Conservation (phyloP, 805 yeast genomes). For the Ogataea pini region DNA sequence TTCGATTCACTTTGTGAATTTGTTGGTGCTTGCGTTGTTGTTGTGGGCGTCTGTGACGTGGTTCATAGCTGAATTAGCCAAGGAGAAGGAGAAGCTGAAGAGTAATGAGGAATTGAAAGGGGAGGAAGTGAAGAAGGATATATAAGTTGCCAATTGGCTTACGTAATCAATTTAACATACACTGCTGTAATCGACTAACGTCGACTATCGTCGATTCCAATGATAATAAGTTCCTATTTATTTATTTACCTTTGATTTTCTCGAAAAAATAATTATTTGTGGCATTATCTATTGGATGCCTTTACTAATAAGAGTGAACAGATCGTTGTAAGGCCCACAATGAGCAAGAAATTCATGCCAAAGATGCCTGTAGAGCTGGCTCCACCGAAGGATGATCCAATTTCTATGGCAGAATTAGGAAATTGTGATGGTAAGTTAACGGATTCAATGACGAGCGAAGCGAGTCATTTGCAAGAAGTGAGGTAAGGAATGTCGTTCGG, state of each 20-base stretch:
- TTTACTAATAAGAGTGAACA: too few species aligned
- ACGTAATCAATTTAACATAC: too few species aligned
- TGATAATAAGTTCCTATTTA: too few species aligned
- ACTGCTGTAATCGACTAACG: too few species aligned
- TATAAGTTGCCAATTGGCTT: background rate
- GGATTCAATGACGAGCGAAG: too few species aligned
- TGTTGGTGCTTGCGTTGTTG: slow-evolving; percentile 43
- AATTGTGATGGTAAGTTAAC: slow-evolving; percentile 40
- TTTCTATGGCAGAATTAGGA: slow-evolving; percentile 44
- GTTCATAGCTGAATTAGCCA: slow-evolving; percentile 74
- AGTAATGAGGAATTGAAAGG: slow-evolving; percentile 39
- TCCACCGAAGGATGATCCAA: slow-evolving; percentile 49
- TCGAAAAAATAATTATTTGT: slow-evolving; percentile 1
- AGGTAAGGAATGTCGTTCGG: too few species aligned
- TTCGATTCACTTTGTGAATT: slow-evolving; percentile 64
- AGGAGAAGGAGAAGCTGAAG: slow-evolving; percentile 43
- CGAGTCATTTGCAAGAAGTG: too few species aligned
- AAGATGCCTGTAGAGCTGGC: slow-evolving; percentile 52
- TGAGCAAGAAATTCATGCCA: slow-evolving; percentile 47
- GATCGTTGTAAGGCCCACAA: too few species aligned
- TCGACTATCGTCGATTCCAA: too few species aligned
- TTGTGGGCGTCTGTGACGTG: slow-evolving; percentile 84
- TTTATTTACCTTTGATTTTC: too few species aligned
- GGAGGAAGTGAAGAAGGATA: slow-evolving; percentile 2
- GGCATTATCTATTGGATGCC: too few species aligned